Evolutionary conservation across 2,329 filamentous ascomycete species (phyloP), one percentile per base, ranked within the genome.

Genomic region (Ophiostoma himal-ulmi): DNA sequence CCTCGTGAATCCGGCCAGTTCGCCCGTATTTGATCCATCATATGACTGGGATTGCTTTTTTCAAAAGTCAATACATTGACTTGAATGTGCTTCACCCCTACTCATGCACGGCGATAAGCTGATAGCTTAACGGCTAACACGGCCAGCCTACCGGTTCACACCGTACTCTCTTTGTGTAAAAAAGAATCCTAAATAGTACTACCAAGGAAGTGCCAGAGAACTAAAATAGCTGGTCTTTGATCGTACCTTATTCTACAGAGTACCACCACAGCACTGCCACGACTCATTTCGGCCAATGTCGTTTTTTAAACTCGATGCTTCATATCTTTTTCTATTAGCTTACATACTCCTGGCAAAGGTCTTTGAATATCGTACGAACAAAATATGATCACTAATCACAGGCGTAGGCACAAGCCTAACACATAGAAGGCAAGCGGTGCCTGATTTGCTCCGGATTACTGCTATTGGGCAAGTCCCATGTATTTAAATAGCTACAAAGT

Each of bases 81-180:
- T 30, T 48, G 44, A 48, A 48, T 7, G 17, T 20, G 5, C 44
- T 17, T n/a, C 17, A 20, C 52, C 52, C 52, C n/a, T 57, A 22
- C 22, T 26, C 52, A 57, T 30, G 52, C 52, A 57, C 22, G n/a
- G 5, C 52, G 52, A 57, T 57, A 57, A 57, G 22, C 52, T 57
- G 52, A 57, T 57, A 57, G 52, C 52, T 57, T 57, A 26, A 57
- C 52, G 52, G 52, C n/a, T 57, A 57, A 57, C n/a, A 57, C 52
- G 52, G 52, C 52, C 22, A 57, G 22, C 22, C 52, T 57, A 26
- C 52, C 52, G 52, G 52, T 26, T 22, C 26, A 57, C 52, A 57
- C 52, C 52, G 52, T 57, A 57, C 52, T 57, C n/a, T 57, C 52
- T 57, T 57, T 57, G 44, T 48, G 44, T 48, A 48, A 48, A 48